Evolutionary conservation across 1,284 basidiomycete genomes (phyloP).

Genomic region (Neolentinus lepideus): DNA sequence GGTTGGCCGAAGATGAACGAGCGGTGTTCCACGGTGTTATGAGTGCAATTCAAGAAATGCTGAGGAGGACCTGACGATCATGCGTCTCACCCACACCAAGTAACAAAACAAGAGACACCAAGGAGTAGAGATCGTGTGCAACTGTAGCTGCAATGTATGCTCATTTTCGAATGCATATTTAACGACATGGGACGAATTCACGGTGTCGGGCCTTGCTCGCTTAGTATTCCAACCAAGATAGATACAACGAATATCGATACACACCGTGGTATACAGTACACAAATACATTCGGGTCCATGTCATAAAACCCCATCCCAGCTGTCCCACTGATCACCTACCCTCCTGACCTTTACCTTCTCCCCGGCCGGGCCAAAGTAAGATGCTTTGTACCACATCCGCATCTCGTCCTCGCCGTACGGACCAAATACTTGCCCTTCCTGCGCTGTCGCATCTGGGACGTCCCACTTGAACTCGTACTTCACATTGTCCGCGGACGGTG

Average conservation of each 20-base stretch:
- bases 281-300: background rate
- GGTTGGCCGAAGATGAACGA: slow-evolving; percentile 37
- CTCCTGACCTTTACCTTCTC: slow-evolving; percentile 67
- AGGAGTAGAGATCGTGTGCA: too few species aligned
- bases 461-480: slow-evolving; percentile 79
- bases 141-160: too few species aligned
- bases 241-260: slow-evolving; percentile 2
- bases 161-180: too few species aligned
- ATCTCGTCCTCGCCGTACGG: slow-evolving; percentile 74
- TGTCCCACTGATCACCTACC: slow-evolving; percentile 60
- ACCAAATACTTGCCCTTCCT: slow-evolving; percentile 55
- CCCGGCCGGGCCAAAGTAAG: slow-evolving; percentile 67
- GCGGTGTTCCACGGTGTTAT: slow-evolving; percentile 61
- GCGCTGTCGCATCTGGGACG: slow-evolving; percentile 35
- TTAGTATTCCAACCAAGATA: too few species aligned
- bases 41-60: slow-evolving; percentile 48
- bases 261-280: background rate
- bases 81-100: too few species aligned
- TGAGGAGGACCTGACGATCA: background rate
- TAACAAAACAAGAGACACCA: too few species aligned
- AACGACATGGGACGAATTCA: too few species aligned
- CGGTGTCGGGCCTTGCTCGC: too few species aligned
- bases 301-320: slow-evolving; percentile 61
- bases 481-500: slow-evolving; percentile 61
- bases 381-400: slow-evolving; percentile 65